These are phyloP conservation scores for Leucaena leucocephala DNA, from an alignment of 306 rosid species.

Conservation along the genomic window DNA sequence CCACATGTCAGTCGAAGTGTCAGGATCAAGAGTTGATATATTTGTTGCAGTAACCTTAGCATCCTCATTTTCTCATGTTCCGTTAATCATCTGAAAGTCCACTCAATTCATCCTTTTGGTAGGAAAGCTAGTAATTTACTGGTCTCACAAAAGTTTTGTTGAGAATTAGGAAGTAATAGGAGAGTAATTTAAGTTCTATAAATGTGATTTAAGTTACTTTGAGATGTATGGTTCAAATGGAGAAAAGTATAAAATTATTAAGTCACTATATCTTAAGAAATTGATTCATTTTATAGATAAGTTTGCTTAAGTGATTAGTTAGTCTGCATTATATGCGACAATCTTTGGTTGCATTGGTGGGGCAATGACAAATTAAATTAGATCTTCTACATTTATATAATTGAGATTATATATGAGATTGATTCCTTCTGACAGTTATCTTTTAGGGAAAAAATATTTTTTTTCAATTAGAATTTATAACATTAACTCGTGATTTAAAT, in stretches of 20 bases:
- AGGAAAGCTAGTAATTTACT: neutral
- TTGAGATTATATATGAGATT: neutral
- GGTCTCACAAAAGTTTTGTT: neutral
- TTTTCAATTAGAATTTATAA: neutral
- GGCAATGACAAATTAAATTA: too few relatives aligned
- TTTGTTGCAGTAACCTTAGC: slow-evolving; percentile 4
- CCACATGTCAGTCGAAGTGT: slow-evolving; percentile 68
- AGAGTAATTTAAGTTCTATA: neutral
- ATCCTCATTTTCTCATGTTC: neutral
- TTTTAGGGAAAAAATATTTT: too few relatives aligned
- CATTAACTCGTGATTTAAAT: neutral
- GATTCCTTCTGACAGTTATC: neutral
- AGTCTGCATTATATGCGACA: neutral
- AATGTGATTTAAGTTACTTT: neutral
- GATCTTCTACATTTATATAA: neutral
- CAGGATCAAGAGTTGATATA: slow-evolving; percentile 58
- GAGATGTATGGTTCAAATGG: neutral
- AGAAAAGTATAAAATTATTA: neutral
- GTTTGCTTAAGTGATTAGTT: neutral
- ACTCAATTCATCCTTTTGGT: neutral
- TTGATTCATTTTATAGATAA: neutral
- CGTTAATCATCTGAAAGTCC: neutral
- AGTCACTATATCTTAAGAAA: neutral
- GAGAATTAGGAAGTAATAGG: neutral
- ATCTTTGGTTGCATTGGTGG: neutral